Evolutionary conservation across 805 yeast genomes (phyloP), one percentile per base, ranked within the genome.

Genomic region (Candida succiphila): DNA sequence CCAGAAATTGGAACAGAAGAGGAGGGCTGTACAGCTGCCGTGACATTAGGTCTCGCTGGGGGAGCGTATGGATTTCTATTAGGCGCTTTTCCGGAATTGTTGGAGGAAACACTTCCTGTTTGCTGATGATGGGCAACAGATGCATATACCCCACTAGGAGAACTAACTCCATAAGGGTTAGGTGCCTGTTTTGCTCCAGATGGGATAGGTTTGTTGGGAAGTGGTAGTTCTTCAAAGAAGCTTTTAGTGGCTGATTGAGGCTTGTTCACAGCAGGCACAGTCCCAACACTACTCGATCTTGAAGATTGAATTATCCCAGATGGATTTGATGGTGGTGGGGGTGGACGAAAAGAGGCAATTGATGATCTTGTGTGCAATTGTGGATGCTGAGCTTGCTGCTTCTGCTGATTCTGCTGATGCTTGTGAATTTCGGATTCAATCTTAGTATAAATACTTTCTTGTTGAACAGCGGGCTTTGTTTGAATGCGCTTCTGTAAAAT

Each of bases 401-500:
- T 29, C 17, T 9, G 42, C 28, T 9, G 42, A 7, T 17, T 13
- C 7, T 13, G 19, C 15, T 7, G 39, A 6, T 32, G 39, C 15
- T 12, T 36, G 7, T 29, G 15, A 7, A 34, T 28, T 27, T 15
- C 33, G 15, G 36, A 31, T 39, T 54, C 60, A 10, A 52, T 36
- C 32, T 38, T 35, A 2, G 58, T 48, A 34, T 55, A 55, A 13
- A 55, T 45, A 31, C 44, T 54, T 22, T 43, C 39, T 31, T 48
- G 44, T 34, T 45, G 59, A 20, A 43, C 54, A 33, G 50, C 71
- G 29, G 51, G 67, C 41, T 41, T 67, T 45, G 46, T 70, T 58
- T 51, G 63, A 27, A 43, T 39, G 20, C 46, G 61, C 17, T 58
- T 61, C 2, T 67, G 56, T 10, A 78, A 55, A 29, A 81, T 49